phyloP scores from a whole-genome alignment of 2,329 filamentous ascomycete species.

The Botrytis galanthina region DNA sequence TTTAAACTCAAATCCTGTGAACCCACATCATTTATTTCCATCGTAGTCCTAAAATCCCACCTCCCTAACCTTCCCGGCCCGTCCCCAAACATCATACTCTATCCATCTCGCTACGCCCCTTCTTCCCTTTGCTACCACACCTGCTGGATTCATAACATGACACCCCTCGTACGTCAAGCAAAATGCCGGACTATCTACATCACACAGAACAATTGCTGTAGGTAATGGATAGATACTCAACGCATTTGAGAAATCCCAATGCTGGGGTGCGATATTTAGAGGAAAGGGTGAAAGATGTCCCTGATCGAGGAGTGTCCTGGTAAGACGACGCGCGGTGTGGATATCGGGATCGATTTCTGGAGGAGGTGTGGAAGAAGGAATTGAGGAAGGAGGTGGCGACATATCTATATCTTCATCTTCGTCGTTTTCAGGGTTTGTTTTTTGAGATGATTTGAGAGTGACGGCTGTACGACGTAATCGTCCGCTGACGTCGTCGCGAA shows the following conservation, averaged over 20 bases:
- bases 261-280: slow-evolving; percentile 71
- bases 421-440: slow-evolving; percentile 17
- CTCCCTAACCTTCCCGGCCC: slow-evolving; percentile 36
- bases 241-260: slow-evolving; percentile 81
- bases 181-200: slow-evolving; percentile 78
- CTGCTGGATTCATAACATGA: slow-evolving; percentile 90
- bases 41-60: slow-evolving; percentile 30
- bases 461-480: slow-evolving; percentile 76
- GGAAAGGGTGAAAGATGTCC: slow-evolving; percentile 86
- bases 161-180: slow-evolving; percentile 92
- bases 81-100: slow-evolving; percentile 67
- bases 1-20: neutral
- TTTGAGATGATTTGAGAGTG: slow-evolving; percentile 51
- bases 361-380: slow-evolving; percentile 11
- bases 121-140: slow-evolving; percentile 66
- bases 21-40: neutral
- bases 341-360: slow-evolving; percentile 44
- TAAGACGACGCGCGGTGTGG: slow-evolving; percentile 68
- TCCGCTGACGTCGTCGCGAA: slow-evolving; percentile 81
- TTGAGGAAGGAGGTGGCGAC: neutral
- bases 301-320: slow-evolving; percentile 90
- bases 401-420: slow-evolving; percentile 29
- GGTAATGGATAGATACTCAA: slow-evolving; percentile 86
- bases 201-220: slow-evolving; percentile 77
- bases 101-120: slow-evolving; percentile 76